These are phyloP conservation scores for Epichloe aotearoae DNA, from an alignment of 2,329 filamentous ascomycete genomes.

Conservation along the genomic window DNA sequence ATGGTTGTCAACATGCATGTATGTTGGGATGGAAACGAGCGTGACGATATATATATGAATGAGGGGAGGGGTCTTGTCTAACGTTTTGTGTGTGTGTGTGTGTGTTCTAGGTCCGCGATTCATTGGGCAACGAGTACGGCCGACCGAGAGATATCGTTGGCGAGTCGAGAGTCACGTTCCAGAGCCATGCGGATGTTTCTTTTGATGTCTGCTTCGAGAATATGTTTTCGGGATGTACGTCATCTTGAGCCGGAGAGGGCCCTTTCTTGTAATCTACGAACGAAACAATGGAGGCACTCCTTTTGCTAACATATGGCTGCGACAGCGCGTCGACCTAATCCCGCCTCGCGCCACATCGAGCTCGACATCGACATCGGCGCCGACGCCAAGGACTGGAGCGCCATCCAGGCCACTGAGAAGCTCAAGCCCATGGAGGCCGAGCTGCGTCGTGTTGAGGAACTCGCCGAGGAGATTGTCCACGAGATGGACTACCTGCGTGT, in stretches of 20 bases:
- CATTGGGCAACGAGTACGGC: constrained; percentile 91
- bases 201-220: constrained; percentile 98
- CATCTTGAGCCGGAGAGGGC: neutral
- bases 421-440: constrained; percentile 95
- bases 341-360: constrained; percentile 60
- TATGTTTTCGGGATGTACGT: constrained; percentile 54
- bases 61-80: neutral
- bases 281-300: neutral
- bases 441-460: constrained; percentile 81
- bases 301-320: constrained; percentile 5
- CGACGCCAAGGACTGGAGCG: constrained; percentile 95
- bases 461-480: constrained; percentile 71
- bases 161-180: constrained; percentile 88
- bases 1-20: constrained; percentile 92
- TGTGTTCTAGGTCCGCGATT: constrained; percentile 70
- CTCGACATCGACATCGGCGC: constrained; percentile 93
- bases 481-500: constrained; percentile 93
- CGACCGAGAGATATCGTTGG: constrained; percentile 81
- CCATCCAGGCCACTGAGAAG: constrained; percentile 92
- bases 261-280: neutral
- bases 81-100: neutral
- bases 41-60: neutral
- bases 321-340: constrained; percentile 25
- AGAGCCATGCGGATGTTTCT: constrained; percentile 76
- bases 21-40: constrained; percentile 17